Evolutionary conservation across 768 basidiomycete genomes (phyloP).

Genomic region (Boletus edulis): DNA sequence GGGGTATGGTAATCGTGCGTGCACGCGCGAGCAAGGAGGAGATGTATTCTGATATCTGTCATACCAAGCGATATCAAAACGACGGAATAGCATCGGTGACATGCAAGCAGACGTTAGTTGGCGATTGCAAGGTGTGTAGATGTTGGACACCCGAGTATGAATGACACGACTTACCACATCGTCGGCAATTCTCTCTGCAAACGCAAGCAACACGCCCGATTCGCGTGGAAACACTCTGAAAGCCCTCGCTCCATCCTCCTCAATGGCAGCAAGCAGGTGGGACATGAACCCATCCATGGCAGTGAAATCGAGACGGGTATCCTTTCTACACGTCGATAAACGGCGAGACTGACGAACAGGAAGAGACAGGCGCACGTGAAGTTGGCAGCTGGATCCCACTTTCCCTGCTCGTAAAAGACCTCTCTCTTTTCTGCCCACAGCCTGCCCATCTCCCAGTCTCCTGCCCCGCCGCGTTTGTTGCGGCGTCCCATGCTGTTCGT

Average conservation of each 20-base stretch:
- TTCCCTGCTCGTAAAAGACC: conserved; percentile 83
- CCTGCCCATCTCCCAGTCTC: conserved; percentile 89
- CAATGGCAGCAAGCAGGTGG: conserved; percentile 59
- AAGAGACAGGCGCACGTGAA: conserved; percentile 52
- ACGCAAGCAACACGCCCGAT: conserved; percentile 74
- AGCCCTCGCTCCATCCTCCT: conserved; percentile 76
- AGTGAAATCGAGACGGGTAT: conserved; percentile 75
- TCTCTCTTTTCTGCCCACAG: conserved; percentile 96
- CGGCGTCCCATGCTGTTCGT: neutral
- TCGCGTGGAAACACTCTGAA: conserved; percentile 82
- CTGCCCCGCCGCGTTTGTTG: neutral
- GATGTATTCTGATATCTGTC: conserved; percentile 85
- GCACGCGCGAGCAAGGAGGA: conserved; percentile 73
- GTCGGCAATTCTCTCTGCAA: conserved; percentile 77
- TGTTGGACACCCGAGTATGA: neutral
- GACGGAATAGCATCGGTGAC: neutral
- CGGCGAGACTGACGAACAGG: neutral
- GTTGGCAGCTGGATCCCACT: conserved; percentile 82
- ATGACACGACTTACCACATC: conserved; percentile 67
- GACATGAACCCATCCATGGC: conserved; percentile 93
- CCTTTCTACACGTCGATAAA: conserved; percentile 35
- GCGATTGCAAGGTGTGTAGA: too few relatives aligned
- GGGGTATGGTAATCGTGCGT: conserved; percentile 65
- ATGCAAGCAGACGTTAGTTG: neutral
- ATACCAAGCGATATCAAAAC: neutral